Base-by-base conservation (phyloP, 805 yeast genomes). In the Komagataella pseudopastoris region DNA sequence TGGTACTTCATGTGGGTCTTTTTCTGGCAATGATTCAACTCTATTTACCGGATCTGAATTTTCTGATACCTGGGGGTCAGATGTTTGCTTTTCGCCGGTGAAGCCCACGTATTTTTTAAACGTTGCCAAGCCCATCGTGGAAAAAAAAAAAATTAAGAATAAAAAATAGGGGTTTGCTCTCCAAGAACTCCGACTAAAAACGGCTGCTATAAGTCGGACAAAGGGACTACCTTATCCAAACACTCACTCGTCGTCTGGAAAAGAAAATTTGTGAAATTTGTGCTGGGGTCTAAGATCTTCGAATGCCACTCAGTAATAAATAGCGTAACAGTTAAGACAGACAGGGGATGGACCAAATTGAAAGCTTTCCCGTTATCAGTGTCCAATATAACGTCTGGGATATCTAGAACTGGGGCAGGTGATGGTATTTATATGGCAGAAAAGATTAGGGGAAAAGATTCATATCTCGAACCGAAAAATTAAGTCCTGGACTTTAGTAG, bases 1-100 rank as follows among this genome's bases (percentile, higher is more conserved):
- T 1, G 83, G 81, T 0, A 67, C 63, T 2, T 57, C 66, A 8
- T 49, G 39, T n/a, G 16, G 14, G 23, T 39, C 47, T 3, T 24
- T 49, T 10, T 30, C 18, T 5, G 16, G 45, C 17, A 14, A n/a
- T n/a, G 39, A 30, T 10, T 30, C 39, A 4, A 30, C 39, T 20
- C 3, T 20, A 14, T 30, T 30, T 14, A 30, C 39, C 6, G 14
- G 6, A 8, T 30, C 39, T 30, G 14, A 30, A 6, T 30, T 14
- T 30, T 30, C 14, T 8, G 39, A 30, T 30, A 10, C 14, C 39
- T 14, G 5, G 10, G 39, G 5, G 39, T 30, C 39, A 30, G 39
- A 30, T 14, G 4, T 30, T 30, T 6, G 39, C 14, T 30, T 10
- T 7, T 10, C 39, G 14, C 14, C 14, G 4, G 6, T 30, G 39